Conservation (phyloP, 2,329 filamentous ascomycete species). For the Penicillium sp. region DNA sequence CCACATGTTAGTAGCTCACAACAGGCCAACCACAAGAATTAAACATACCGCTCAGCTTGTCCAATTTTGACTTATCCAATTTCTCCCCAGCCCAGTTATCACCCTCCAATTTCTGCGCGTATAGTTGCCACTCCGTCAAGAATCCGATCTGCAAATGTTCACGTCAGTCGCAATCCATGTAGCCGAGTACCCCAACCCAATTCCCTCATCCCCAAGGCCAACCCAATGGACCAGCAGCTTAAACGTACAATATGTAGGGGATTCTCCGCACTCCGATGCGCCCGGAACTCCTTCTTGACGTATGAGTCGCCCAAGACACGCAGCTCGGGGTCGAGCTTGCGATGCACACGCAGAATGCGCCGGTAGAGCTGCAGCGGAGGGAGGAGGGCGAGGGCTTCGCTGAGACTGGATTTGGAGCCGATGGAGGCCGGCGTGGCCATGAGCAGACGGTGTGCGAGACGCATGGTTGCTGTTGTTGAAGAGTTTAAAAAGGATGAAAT, state of each 20-base stretch:
- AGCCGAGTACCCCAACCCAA: background rate
- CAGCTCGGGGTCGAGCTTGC: slow-evolving; percentile 71
- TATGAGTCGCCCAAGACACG: slow-evolving; percentile 88
- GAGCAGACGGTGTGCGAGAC: slow-evolving; percentile 36
- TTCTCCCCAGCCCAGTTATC: slow-evolving; percentile 82
- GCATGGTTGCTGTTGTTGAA: slow-evolving; percentile 33
- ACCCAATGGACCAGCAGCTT: background rate
- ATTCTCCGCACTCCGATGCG: slow-evolving; percentile 82
- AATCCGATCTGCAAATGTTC: slow-evolving; percentile 73
- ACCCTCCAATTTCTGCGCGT: slow-evolving; percentile 89
- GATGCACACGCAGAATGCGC: slow-evolving; percentile 80
- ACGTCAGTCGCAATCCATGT: background rate
- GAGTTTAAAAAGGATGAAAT: slow-evolving; percentile 10
- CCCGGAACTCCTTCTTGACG: slow-evolving; percentile 87
- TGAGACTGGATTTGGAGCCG: slow-evolving; percentile 45
- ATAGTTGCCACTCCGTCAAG: slow-evolving; percentile 93
- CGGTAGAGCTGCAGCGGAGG: slow-evolving; percentile 90
- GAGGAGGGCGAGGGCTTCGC: slow-evolving; percentile 66
- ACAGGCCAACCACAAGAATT: background rate
- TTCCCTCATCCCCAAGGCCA: background rate
- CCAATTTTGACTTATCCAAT: slow-evolving; percentile 78
- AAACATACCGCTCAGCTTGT: slow-evolving; percentile 87
- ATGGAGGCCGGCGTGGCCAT: slow-evolving; percentile 44
- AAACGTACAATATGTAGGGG: slow-evolving; percentile 81
- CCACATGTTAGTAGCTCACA: slow-evolving; percentile 6